Percentiles rank a stretch among this genome's conserved stretches.
These are phyloP conservation scores for Monilinia fructigena DNA, from an alignment of 2,329 filamentous ascomycete genomes.

Conservation along the genomic window DNA sequence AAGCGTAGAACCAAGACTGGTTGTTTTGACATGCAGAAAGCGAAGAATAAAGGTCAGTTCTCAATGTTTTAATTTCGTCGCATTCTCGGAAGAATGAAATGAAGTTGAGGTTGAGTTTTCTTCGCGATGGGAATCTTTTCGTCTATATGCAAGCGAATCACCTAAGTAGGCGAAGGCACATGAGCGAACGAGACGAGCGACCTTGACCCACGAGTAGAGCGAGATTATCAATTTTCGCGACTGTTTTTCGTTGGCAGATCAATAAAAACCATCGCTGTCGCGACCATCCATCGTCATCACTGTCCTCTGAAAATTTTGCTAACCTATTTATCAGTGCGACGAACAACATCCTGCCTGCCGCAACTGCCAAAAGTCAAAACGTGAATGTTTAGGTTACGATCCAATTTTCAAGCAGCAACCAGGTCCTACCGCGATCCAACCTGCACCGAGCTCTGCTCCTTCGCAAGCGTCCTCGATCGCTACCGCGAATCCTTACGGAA, in stretches of 20 bases:
- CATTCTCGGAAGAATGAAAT: slow-evolving; percentile 31
- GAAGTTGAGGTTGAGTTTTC: slow-evolving; percentile 34
- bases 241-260: slow-evolving; percentile 16
- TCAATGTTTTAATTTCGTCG: slow-evolving; percentile 28
- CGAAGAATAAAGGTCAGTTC: slow-evolving; percentile 69
- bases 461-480: slow-evolving; percentile 33
- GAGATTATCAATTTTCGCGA: slow-evolving; percentile 21
- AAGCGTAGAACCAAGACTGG: slow-evolving; percentile 73
- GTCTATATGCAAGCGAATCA: slow-evolving; percentile 42
- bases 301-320: slow-evolving; percentile 22
- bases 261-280: slow-evolving; percentile 12
- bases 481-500: slow-evolving; percentile 47
- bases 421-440: slow-evolving; percentile 70
- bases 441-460: slow-evolving; percentile 54
- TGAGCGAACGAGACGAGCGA: slow-evolving; percentile 34
- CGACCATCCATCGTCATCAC: slow-evolving; percentile 15
- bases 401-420: slow-evolving; percentile 75
- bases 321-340: slow-evolving; percentile 69
- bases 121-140: slow-evolving; percentile 40
- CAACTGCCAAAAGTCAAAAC: slow-evolving; percentile 86
- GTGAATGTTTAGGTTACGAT: slow-evolving; percentile 82
- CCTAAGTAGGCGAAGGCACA: slow-evolving; percentile 42
- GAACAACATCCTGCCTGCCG: slow-evolving; percentile 90
- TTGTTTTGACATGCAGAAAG: slow-evolving; percentile 63
- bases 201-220: slow-evolving; percentile 24